Evolutionary conservation across 495 filamentous ascomycete species (phyloP).

Genomic region (Staphylotrichum tortipilum): DNA sequence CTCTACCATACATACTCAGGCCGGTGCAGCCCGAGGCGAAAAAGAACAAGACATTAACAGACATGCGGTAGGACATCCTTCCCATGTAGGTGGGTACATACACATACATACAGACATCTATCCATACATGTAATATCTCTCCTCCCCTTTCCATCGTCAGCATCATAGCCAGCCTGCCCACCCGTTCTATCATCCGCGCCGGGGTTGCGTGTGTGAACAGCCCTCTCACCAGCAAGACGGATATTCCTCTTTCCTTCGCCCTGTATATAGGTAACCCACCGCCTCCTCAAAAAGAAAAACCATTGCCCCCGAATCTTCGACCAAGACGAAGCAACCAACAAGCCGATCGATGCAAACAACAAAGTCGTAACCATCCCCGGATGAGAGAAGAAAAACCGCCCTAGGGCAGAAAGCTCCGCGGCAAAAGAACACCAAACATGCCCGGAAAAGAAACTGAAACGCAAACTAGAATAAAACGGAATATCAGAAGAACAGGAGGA

Average conservation of each 20-base stretch:
- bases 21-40: not conserved
- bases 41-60: conserved; percentile 3
- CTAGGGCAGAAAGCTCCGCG: not conserved
- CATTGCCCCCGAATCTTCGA: not conserved
- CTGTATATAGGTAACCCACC: not conserved
- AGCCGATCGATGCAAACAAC: not conserved
- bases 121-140: not conserved
- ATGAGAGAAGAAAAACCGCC: not conserved
- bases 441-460: not conserved
- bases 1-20: not conserved
- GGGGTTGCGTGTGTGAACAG: no score
- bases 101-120: not conserved
- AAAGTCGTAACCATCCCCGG: not conserved
- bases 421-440: not conserved
- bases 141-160: not conserved
- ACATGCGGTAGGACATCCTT: not conserved
- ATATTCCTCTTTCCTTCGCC: not conserved
- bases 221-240: no score
- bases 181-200: not conserved
- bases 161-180: not conserved
- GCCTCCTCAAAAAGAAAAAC: no score
- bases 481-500: not conserved
- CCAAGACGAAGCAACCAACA: no score
- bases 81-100: no score
- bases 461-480: not conserved